Conservation (phyloP, 2,329 filamentous ascomycete species). For the Ophiosphaerella herpotricha region DNA sequence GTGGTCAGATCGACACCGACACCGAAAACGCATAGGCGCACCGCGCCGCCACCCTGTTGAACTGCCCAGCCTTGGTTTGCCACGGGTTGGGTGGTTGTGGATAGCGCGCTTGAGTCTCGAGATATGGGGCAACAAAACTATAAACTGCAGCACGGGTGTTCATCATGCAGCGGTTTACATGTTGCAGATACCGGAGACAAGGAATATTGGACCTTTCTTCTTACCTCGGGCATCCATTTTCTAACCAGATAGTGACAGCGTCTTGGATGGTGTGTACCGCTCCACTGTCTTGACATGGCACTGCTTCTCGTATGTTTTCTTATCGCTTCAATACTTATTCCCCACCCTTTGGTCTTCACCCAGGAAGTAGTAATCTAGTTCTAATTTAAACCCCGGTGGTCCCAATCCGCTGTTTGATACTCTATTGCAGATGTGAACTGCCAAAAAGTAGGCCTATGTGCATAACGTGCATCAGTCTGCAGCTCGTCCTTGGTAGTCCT, state of each 20-base stretch:
- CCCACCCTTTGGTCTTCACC: slow-evolving; percentile 44
- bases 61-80: slow-evolving; percentile 10
- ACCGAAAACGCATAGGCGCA: slow-evolving; percentile 36
- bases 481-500: too few relatives aligned
- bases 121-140: slow-evolving; percentile 23
- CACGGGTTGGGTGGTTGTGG: slow-evolving; percentile 19
- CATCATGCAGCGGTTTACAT: slow-evolving; percentile 34
- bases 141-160: slow-evolving; percentile 40
- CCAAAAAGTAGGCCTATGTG: too few relatives aligned
- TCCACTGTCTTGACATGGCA: slow-evolving; percentile 39
- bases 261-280: slow-evolving; percentile 24
- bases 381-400: slow-evolving; percentile 43
- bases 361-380: slow-evolving; percentile 49
- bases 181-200: slow-evolving; percentile 32
- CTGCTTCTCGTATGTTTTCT: slow-evolving; percentile 47
- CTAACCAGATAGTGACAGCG: slow-evolving; percentile 29
- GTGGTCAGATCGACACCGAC: slow-evolving; percentile 46
- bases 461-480: too few relatives aligned
- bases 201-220: slow-evolving; percentile 36
- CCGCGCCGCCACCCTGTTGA: slow-evolving; percentile 7
- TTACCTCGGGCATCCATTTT: slow-evolving; percentile 32
- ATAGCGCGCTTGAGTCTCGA: slow-evolving; percentile 36
- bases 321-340: slow-evolving; percentile 49
- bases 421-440: too few relatives aligned
- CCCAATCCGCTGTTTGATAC: slow-evolving; percentile 1